Percentiles rank a stretch among this genome's conserved stretches.
phyloP scores from a whole-genome alignment of 2,329 filamentous ascomycete genomes.

The Exserohilum rostratum region DNA sequence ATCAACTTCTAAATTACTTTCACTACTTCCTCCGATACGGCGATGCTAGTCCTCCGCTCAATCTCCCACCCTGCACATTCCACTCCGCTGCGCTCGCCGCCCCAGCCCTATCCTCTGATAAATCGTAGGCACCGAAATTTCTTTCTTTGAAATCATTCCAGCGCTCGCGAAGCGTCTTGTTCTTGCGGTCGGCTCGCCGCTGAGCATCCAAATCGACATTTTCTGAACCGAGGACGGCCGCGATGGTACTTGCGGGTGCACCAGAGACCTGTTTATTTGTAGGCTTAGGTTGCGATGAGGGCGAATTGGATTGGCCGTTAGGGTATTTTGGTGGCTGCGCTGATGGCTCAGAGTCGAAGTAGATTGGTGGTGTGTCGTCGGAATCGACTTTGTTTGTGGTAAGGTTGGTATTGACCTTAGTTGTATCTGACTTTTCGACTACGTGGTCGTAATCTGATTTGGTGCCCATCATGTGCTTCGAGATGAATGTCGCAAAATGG shows the following conservation, averaged over 20 bases:
- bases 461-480: background rate
- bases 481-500: background rate
- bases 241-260: conserved; percentile 6
- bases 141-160: conserved; percentile 16
- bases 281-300: background rate
- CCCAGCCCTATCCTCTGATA: background rate
- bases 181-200: conserved; percentile 11
- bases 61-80: conserved; percentile 11
- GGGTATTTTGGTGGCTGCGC: conserved; percentile 13
- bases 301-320: background rate
- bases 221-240: conserved; percentile 11
- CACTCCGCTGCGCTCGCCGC: conserved; percentile 4
- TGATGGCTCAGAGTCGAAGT: conserved; percentile 17
- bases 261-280: conserved; percentile 1
- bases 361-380: conserved; percentile 1
- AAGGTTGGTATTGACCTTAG: background rate
- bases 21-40: conserved; percentile 5
- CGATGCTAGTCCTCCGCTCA: background rate
- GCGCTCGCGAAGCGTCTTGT: conserved; percentile 12
- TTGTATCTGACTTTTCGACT: background rate
- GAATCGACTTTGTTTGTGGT: background rate
- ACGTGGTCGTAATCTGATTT: background rate
- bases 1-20: background rate
- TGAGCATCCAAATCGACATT: conserved; percentile 12
- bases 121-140: conserved; percentile 3